Base-by-base conservation (phyloP, 345 rosid species). In the Odontarrhena argentea region DNA sequence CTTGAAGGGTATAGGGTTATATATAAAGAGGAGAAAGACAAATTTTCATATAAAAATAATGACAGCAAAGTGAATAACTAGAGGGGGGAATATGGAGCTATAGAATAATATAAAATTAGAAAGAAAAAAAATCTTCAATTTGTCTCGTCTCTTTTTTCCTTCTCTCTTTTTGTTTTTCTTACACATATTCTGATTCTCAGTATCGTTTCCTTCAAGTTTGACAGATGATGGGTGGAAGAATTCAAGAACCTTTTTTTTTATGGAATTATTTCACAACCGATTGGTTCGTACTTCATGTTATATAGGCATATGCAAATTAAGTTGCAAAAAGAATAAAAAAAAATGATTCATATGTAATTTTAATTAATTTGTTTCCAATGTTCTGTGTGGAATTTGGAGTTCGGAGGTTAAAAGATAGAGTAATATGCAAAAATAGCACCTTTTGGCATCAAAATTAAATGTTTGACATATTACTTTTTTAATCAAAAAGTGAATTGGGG, bases 161-260 rank as follows among this genome's bases (percentile, higher is more conserved):
- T 5, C 7, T 47, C 42, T 74, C 69, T 55, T 74, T 74, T 74
- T 74, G 78, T 74, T 55, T 62, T 10, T 58, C 77, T 67, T 63
- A 62, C 70, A 69, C 69, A 68, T 56, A 73, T 67, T 67, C 68
- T 67, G 67, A 67, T 73, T 67, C 77, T n/a, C 35, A n/a, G 13
- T 43, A 60, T 60, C 73, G 56, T 73, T 53, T 7, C 45, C 63
- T 53, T 60, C 50, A 73, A 66, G 72, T 36, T 58, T 58, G 3
- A 18, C 49, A 15, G 11, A 43, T 43, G 40, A 4, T 60, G 13
- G 38, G 22, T 9, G 5, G 9, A 50, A 32, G 24, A 69, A 22
- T 18, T 24, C 37, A 41, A 69, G 2, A 69, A 42, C 12, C 5
- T 10, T 28, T 41, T 69, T 6, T 32, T 3, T 32, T 32, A 18